Evolutionary conservation across 768 basidiomycete species (phyloP).

Genomic region (Termitomyces sp.): DNA sequence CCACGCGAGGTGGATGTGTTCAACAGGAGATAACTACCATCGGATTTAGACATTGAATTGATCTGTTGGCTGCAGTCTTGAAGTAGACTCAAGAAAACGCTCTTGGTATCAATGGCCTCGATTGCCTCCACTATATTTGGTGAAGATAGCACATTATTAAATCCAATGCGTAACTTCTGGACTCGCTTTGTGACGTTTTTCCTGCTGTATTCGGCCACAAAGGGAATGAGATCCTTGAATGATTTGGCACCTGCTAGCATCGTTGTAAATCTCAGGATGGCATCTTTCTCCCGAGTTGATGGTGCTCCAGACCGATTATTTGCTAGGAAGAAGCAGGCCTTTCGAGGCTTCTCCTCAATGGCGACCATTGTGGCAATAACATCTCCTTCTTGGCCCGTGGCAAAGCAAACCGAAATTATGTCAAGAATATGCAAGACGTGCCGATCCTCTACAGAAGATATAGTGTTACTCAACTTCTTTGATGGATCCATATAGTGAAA

Average conservation of each 20-base stretch:
- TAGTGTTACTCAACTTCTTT: not conserved
- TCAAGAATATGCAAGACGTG: not conserved
- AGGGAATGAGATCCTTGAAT: not conserved
- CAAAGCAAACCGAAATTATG: not conserved
- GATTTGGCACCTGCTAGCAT: not conserved
- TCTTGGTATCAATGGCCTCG: not conserved
- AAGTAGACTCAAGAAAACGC: not conserved
- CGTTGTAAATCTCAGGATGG: not conserved
- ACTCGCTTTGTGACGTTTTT: not conserved
- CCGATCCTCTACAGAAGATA: not conserved
- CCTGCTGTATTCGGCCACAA: not conserved
- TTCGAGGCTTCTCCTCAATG: not conserved
- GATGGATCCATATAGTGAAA: not conserved
- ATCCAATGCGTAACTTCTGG: not conserved
- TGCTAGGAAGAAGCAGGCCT: not conserved
- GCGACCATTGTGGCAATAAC: not conserved
- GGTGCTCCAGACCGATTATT: not conserved
- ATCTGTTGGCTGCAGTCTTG: not conserved
- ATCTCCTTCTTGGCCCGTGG: not conserved
- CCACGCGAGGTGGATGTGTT: not conserved
- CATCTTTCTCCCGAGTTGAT: not conserved
- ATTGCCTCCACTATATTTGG: not conserved
- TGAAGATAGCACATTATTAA: not conserved
- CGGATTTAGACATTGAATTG: no score
- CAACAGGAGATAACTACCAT: not conserved